phyloP scores from a whole-genome alignment of 257 asterid genomes.

The Perilla frutescens region DNA sequence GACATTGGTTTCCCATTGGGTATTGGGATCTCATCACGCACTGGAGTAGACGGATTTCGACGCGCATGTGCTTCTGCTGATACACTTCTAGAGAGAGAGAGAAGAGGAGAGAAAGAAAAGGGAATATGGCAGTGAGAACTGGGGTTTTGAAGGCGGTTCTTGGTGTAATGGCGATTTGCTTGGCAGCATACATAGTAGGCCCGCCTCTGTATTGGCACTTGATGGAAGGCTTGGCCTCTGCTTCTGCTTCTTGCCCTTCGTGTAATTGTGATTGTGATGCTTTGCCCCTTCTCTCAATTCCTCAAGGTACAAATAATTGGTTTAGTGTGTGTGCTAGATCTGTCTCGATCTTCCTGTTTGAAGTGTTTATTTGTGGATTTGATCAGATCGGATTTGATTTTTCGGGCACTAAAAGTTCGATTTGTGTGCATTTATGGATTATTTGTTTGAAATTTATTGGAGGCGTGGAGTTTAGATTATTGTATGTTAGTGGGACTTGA shows the following conservation, averaged over 20 bases:
- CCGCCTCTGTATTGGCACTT: slow-evolving; percentile 95
- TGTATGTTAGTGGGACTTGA: slow-evolving; percentile 2
- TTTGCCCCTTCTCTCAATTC: slow-evolving; percentile 68
- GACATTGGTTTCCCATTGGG: slow-evolving; percentile 31
- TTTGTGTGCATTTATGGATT: slow-evolving; percentile 1
- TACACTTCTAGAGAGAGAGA: neutral
- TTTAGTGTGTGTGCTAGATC: slow-evolving; percentile 31
- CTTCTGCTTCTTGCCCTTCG: slow-evolving; percentile 69
- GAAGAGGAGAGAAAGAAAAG: slow-evolving; percentile 4
- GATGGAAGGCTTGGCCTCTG: slow-evolving; percentile 72
- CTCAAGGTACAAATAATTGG: slow-evolving; percentile 51
- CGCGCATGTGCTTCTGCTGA: slow-evolving; percentile 22
- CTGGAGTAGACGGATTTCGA: slow-evolving; percentile 17
- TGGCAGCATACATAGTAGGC: slow-evolving; percentile 74
- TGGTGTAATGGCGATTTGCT: slow-evolving; percentile 66
- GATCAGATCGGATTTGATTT: slow-evolving; percentile 6
- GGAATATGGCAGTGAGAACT: slow-evolving; percentile 63
- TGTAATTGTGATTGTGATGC: slow-evolving; percentile 85
- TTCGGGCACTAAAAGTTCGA: slow-evolving; percentile 8
- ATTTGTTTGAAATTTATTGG: slow-evolving; percentile 16
- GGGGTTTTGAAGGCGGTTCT: slow-evolving; percentile 61
- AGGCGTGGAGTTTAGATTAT: slow-evolving; percentile 13
- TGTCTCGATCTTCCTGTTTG: slow-evolving; percentile 40
- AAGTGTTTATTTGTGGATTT: slow-evolving; percentile 2
- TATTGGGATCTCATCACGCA: slow-evolving; percentile 34